Percentiles rank a stretch among this genome's conserved stretches.
These are phyloP conservation scores for Glycine latifolia DNA, from an alignment of 306 rosid species.

Conservation along the genomic window DNA sequence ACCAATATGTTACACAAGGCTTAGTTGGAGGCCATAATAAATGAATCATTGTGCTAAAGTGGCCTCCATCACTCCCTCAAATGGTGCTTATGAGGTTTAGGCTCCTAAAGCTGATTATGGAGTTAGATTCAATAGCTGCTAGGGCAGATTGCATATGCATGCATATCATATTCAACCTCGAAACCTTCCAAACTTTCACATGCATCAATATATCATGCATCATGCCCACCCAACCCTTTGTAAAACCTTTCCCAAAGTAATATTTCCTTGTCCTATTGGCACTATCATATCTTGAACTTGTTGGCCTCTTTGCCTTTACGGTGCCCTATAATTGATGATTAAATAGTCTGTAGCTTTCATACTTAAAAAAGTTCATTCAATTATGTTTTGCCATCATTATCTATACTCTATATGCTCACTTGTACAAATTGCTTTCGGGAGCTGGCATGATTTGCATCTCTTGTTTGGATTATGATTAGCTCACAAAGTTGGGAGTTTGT, in stretches of 20 bases:
- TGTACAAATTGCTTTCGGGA: conserved; percentile 19
- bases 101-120: conserved; percentile 47
- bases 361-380: neutral
- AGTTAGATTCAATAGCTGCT: neutral
- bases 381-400: conserved; percentile 7
- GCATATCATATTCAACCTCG: conserved; percentile 27
- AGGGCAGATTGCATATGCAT: too few species aligned
- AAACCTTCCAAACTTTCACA: conserved; percentile 46
- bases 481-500: neutral
- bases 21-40: conserved; percentile 66
- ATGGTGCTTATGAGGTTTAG: conserved; percentile 42
- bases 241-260: conserved; percentile 45
- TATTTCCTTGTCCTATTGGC: conserved; percentile 31
- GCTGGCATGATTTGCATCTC: conserved; percentile 5
- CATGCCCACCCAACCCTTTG: conserved; percentile 24
- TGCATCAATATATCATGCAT: conserved; percentile 41
- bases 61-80: conserved; percentile 57
- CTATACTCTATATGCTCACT: neutral
- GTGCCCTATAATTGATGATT: conserved; percentile 3
- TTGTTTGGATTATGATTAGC: neutral
- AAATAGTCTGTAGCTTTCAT: conserved; percentile 9
- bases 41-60: conserved; percentile 60
- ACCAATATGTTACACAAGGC: conserved; percentile 51
- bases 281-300: conserved; percentile 11
- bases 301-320: conserved; percentile 33